A percentile compares a stretch with the other conserved stretches of the same genome.
Evolutionary conservation across 768 basidiomycete genomes (phyloP).

Genomic region (Mycena galericulata): DNA sequence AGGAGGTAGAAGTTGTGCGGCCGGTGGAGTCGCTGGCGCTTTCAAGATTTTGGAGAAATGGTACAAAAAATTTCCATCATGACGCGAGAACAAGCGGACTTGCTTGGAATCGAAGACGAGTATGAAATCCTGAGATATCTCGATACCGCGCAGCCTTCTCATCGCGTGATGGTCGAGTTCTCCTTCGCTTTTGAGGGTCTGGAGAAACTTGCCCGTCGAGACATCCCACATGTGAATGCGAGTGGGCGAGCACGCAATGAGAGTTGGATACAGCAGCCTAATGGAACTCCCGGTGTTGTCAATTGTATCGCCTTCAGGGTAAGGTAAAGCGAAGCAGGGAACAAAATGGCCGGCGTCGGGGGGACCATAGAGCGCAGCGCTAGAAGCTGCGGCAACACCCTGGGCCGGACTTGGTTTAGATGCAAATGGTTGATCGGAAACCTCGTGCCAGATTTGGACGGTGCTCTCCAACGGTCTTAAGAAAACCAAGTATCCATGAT

Average conservation of each 20-base stretch:
- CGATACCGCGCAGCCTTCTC: neutral
- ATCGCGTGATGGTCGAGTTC: neutral
- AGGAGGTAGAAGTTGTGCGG: neutral
- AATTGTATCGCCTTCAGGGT: neutral
- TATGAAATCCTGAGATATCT: neutral
- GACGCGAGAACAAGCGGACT: conserved; percentile 14
- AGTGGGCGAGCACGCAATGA: neutral
- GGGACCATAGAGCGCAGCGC: neutral
- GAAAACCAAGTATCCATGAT: conserved; percentile 8
- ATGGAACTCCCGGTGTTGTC: neutral
- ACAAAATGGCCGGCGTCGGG: conserved; percentile 10
- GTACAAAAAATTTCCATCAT: conserved; percentile 16
- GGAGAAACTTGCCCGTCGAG: neutral
- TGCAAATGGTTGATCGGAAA: neutral
- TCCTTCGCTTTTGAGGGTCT: neutral
- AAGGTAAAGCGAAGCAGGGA: neutral
- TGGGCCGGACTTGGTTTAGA: neutral
- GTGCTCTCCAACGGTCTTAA: neutral
- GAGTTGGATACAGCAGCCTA: neutral
- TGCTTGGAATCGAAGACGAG: neutral
- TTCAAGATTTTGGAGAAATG: neutral
- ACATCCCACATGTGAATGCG: conserved; percentile 16
- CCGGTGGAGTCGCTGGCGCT: neutral
- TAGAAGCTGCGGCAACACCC: neutral
- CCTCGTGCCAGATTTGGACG: conserved; percentile 10